These are phyloP conservation scores for Capsella rubella DNA, from an alignment of 441 rosid genomes.

Conservation along the genomic window DNA sequence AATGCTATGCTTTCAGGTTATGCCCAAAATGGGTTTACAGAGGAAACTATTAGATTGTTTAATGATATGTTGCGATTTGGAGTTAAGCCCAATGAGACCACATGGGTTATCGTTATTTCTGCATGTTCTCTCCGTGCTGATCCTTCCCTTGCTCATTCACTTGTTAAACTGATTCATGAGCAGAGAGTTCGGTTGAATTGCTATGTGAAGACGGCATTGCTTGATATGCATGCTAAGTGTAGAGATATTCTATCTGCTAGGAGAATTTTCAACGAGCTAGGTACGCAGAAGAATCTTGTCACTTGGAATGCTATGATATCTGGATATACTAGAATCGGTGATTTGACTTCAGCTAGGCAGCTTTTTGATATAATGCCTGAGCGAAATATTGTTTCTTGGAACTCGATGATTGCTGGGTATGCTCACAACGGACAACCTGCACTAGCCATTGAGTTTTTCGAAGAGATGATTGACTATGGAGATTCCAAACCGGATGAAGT, in stretches of 20 bases:
- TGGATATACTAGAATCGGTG: slow-evolving; percentile 44
- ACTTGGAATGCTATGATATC: slow-evolving; percentile 55
- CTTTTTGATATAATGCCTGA: slow-evolving; percentile 50
- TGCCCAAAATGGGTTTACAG: slow-evolving; percentile 45
- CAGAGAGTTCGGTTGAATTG: slow-evolving; percentile 34
- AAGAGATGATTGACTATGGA: slow-evolving; percentile 36
- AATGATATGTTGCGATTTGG: slow-evolving; percentile 45
- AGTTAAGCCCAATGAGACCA: slow-evolving; percentile 49
- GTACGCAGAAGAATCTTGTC: slow-evolving; percentile 41
- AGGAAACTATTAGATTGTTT: slow-evolving; percentile 46
- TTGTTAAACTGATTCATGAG: slow-evolving; percentile 39
- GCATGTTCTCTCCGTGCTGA: slow-evolving; percentile 45
- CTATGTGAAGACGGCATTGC: slow-evolving; percentile 46
- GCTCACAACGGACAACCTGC: slow-evolving; percentile 52
- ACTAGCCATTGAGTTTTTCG: slow-evolving; percentile 42
- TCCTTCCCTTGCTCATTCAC: slow-evolving; percentile 48
- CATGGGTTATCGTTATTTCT: slow-evolving; percentile 50
- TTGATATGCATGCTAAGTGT: slow-evolving; percentile 51
- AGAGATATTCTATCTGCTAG: slow-evolving; percentile 44
- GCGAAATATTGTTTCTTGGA: slow-evolving; percentile 53
- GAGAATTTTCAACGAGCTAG: slow-evolving; percentile 46
- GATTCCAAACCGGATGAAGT: slow-evolving; percentile 44
- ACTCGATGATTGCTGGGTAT: slow-evolving; percentile 54
- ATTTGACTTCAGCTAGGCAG: slow-evolving; percentile 44
- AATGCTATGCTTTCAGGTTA: slow-evolving; percentile 59